Percentiles rank a stretch among this genome's conserved stretches.
Evolutionary conservation across 1,284 basidiomycete species (phyloP).

Genomic region (Grifola frondosa): DNA sequence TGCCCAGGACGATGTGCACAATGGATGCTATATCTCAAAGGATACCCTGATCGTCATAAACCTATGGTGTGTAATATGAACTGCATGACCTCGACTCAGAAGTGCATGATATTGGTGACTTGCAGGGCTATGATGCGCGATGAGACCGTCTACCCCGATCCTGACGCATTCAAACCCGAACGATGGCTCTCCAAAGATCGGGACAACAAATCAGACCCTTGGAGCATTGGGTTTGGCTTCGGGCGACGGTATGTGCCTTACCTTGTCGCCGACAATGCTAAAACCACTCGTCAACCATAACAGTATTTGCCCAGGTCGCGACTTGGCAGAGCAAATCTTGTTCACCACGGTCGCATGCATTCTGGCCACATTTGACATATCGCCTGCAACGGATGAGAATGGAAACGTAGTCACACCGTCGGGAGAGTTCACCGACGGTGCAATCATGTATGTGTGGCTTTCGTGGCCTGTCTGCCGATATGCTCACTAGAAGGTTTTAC

Average conservation of each 20-base stretch:
- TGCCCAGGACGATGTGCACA: slow-evolving; percentile 14
- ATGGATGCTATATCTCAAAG: slow-evolving; percentile 17
- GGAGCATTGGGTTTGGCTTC: slow-evolving; percentile 5
- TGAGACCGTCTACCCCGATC: slow-evolving; percentile 14
- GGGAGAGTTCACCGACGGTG: too few species aligned
- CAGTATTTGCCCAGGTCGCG: slow-evolving; percentile 1
- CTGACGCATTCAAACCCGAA: slow-evolving; percentile 15
- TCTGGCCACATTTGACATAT: slow-evolving; percentile 41
- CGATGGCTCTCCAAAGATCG: slow-evolving; percentile 3
- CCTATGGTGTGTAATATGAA: neutral
- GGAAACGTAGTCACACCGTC: too few species aligned
- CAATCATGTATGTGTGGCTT: too few species aligned
- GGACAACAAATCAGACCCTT: slow-evolving; percentile 3
- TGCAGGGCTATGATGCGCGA: slow-evolving; percentile 21
- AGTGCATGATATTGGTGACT: neutral
- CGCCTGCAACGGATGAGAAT: too few species aligned
- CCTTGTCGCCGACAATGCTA: too few species aligned
- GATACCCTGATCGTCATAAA: slow-evolving; percentile 19
- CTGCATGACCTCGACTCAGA: too few species aligned
- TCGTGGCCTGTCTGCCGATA: too few species aligned
- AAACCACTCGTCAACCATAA: too few species aligned
- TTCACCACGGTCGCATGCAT: slow-evolving; percentile 37
- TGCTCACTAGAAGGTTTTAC: too few species aligned
- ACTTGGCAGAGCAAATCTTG: slow-evolving; percentile 1
- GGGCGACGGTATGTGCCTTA: slow-evolving; percentile 6